Conservation (phyloP, 345 rosid genomes). For the Arabis alpina region DNA sequence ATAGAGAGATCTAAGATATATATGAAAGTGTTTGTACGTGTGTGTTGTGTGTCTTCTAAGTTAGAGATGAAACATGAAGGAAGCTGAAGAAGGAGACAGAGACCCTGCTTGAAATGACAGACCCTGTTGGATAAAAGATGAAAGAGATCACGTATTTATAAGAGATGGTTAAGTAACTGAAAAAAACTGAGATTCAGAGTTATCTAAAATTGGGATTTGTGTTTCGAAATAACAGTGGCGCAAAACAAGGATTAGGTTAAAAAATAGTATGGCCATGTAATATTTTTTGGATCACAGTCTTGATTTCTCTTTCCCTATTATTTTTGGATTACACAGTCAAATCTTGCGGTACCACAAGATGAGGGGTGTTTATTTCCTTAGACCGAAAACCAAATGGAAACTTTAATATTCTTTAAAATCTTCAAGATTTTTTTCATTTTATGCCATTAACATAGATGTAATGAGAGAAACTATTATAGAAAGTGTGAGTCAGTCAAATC, state of each 20-base stretch:
- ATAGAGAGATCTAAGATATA: background rate
- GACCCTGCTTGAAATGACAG: constrained; percentile 31
- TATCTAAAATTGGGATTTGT: constrained; percentile 36
- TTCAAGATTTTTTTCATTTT: no score
- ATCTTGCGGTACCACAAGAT: constrained; percentile 19
- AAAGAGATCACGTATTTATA: constrained; percentile 25
- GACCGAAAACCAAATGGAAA: background rate
- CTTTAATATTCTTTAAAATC: background rate
- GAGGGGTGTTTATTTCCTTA: background rate
- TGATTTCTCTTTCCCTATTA: constrained; percentile 19
- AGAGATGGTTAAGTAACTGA: constrained; percentile 14
- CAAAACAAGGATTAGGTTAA: no score
- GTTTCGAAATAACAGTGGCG: background rate
- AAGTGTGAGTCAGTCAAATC: no score
- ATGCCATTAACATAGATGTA: no score
- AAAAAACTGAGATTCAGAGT: constrained; percentile 32
- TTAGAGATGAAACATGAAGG: constrained; percentile 30
- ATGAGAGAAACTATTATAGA: no score
- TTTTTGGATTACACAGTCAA: constrained; percentile 34
- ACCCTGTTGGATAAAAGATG: constrained; percentile 33
- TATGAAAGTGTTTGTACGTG: background rate
- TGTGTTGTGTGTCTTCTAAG: constrained; percentile 24
- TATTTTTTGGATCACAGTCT: constrained; percentile 23
- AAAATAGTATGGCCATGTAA: constrained; percentile 19
- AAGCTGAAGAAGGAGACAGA: constrained; percentile 32